Evolutionary conservation across 352 stramenopile genomes (phyloP), one percentile per base, ranked within the genome.

Genomic region (Thalassiosira hispida): DNA sequence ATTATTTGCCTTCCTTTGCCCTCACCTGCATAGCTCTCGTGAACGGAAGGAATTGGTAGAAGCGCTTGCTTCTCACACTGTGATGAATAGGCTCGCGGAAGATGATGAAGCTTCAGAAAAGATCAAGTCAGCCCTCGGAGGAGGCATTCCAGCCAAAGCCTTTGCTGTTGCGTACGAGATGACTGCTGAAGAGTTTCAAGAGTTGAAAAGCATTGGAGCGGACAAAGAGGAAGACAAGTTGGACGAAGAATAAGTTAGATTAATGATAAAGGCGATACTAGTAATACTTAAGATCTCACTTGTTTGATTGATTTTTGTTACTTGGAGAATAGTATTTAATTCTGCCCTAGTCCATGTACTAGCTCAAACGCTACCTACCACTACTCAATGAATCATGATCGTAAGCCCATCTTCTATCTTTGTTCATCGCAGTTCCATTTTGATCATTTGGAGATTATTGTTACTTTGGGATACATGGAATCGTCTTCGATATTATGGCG

Each of bases 1-100:
- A 35, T 71, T 95, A 0, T 95, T 95, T 73, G 71, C 86, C 2
- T 86, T 88, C 22, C 81, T 91, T 31, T 93, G 88, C 56, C 91
- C 89, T 20, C 88, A 89, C 42, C 49, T 95, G n/a, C 82, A 92
- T 64, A 94, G 88, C 14, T 81, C 84, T 47, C 61, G 46, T 6
- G 86, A 94, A 61, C 73, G 89, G 62, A 79, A 81, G 12, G 72
- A 84, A 51, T 60, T 92, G 0, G 67, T 88, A 9, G 63, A 86
- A 31, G 29, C 65, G 20, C 56, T 94, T 38, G 78, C 64, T 38
- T 90, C n/a, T 40, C 35, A 38, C 61, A 80, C 63, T 47, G 44
- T 25, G 20, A 83, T 61, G 71, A 80, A 86, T 27, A 57, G 81
- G 11, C 74, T 77, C 29, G 56, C 78, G 23, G 60, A 64, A 46